Conservation (phyloP, 805 yeast genomes). For the Blastobotrys robertii region DNA sequence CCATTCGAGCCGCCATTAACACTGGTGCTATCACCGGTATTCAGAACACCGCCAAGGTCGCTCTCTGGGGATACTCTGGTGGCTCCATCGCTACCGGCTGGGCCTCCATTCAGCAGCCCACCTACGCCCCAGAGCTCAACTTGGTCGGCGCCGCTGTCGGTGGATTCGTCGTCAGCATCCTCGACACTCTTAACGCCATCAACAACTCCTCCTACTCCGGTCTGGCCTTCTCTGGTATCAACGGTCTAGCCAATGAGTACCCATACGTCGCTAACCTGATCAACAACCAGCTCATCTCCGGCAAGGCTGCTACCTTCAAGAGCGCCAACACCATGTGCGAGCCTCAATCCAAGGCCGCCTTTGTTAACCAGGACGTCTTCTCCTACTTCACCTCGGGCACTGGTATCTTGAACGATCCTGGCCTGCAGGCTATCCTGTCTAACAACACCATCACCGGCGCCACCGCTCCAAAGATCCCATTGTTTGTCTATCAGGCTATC, state of each 20-base stretch:
- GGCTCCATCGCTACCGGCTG: constrained; percentile 65
- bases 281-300: too few species aligned
- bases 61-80: constrained; percentile 76
- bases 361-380: constrained; percentile 11
- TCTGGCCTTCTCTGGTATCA: constrained; percentile 18
- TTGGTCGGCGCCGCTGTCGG: constrained; percentile 23
- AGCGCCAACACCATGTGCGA: too few species aligned
- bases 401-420: constrained; percentile 10
- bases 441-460: constrained; percentile 20
- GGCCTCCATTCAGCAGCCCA: constrained; percentile 22
- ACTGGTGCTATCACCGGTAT: constrained; percentile 27
- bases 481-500: constrained; percentile 17
- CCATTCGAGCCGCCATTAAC: constrained; percentile 17
- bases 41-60: constrained; percentile 35
- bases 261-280: constrained; percentile 4
- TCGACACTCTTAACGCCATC: constrained; percentile 10
- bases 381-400: constrained; percentile 12
- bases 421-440: constrained; percentile 10
- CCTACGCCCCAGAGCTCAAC: constrained; percentile 20
- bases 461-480: constrained; percentile 13
- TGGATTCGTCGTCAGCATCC: constrained; percentile 18
- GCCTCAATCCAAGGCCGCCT: not conserved
- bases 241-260: constrained; percentile 22
- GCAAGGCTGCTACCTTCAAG: too few species aligned
- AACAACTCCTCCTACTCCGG: constrained; percentile 19